These are phyloP conservation scores for Inonotus obliquus DNA, from an alignment of 1,284 basidiomycete species.

Conservation along the genomic window DNA sequence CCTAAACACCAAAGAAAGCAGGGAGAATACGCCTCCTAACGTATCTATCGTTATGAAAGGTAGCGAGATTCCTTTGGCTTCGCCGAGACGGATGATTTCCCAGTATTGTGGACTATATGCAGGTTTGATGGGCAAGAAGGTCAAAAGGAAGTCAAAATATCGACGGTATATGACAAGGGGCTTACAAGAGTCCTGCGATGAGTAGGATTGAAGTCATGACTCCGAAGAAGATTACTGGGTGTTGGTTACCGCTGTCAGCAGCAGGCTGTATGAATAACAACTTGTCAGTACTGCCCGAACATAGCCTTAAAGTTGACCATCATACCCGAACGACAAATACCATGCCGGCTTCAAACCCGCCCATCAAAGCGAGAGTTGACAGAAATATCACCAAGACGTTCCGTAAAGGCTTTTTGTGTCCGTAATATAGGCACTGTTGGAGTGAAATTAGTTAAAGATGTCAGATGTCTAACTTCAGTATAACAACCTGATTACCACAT, in stretches of 20 bases:
- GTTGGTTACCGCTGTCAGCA: slow-evolving; percentile 39
- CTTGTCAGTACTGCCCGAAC: not conserved
- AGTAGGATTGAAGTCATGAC: slow-evolving; percentile 60
- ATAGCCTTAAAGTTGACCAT: not conserved
- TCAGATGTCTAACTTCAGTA: not conserved
- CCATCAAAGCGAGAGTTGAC: slow-evolving; percentile 40
- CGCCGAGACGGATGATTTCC: slow-evolving; percentile 66
- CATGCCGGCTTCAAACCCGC: slow-evolving; percentile 55
- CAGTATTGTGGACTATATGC: slow-evolving; percentile 41
- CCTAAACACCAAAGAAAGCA: slow-evolving; percentile 69
- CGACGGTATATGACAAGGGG: too few species aligned
- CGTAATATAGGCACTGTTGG: slow-evolving; percentile 61
- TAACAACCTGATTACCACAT: slow-evolving; percentile 16
- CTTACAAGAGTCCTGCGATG: slow-evolving; percentile 54
- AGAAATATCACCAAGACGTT: slow-evolving; percentile 31
- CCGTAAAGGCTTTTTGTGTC: slow-evolving; percentile 32
- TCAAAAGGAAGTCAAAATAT: not conserved
- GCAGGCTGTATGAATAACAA: slow-evolving; percentile 31
- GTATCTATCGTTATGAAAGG: slow-evolving; percentile 70
- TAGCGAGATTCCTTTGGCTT: slow-evolving; percentile 73
- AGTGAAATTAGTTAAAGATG: slow-evolving; percentile 13
- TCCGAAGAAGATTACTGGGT: slow-evolving; percentile 58
- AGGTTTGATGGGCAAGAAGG: not conserved
- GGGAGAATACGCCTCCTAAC: slow-evolving; percentile 67
- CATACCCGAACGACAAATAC: slow-evolving; percentile 52